Conservation (phyloP, 2,329 filamentous ascomycete species). For the Penicillium italicum region DNA sequence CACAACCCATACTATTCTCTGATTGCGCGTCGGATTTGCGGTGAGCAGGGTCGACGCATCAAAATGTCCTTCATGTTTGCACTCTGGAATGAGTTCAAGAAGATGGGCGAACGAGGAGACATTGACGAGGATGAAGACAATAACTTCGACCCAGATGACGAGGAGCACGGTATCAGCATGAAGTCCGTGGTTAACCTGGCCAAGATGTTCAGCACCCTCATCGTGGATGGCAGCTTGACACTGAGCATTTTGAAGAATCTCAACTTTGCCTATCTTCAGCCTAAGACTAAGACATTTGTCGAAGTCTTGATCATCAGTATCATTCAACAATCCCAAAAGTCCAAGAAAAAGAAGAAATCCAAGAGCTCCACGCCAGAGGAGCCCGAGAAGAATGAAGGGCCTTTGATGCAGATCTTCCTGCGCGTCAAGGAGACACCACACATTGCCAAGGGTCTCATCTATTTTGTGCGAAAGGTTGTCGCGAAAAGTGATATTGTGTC, state of each 20-base stretch:
- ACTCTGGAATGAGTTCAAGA: constrained; percentile 79
- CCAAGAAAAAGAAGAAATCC: constrained; percentile 25
- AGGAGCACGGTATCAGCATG: constrained; percentile 50
- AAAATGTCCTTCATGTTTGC: constrained; percentile 83
- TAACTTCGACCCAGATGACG: constrained; percentile 50
- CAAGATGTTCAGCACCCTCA: constrained; percentile 61
- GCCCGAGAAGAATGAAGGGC: constrained; percentile 50
- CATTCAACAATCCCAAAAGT: constrained; percentile 63
- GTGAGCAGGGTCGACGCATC: constrained; percentile 62
- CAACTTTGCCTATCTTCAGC: constrained; percentile 72
- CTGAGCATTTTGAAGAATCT: constrained; percentile 61
- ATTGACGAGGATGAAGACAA: constrained; percentile 61
- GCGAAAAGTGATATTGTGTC: constrained; percentile 58
- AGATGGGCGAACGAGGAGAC: constrained; percentile 68
- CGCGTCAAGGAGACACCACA: constrained; percentile 61
- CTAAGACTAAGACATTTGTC: constrained; percentile 72
- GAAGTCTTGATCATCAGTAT: constrained; percentile 76
- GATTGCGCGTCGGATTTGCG: constrained; percentile 73
- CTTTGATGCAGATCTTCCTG: constrained; percentile 64
- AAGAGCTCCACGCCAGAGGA: constrained; percentile 19
- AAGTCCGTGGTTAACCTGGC: constrained; percentile 64
- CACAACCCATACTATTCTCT: constrained; percentile 95
- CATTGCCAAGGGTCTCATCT: constrained; percentile 70
- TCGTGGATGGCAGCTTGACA: constrained; percentile 57
- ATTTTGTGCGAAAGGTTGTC: constrained; percentile 74